A percentile compares a stretch with the other conserved stretches of the same genome.
Conservation (phyloP, 140 eudicot genomes). For the Senecio squalidus region DNA sequence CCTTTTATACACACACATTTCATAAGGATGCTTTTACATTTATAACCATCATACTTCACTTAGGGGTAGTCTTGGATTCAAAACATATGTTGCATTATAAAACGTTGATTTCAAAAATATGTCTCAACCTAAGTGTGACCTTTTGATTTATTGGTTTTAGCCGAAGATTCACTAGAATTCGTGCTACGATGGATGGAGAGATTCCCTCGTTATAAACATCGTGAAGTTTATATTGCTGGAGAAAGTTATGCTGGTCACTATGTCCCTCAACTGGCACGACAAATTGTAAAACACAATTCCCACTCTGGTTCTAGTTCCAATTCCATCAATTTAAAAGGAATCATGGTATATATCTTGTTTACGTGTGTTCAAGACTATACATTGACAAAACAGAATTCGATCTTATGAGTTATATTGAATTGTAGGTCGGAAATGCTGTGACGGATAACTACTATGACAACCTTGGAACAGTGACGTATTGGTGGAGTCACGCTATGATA, state of each 20-base stretch:
- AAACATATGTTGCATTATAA: too few species aligned
- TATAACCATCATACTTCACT: too few species aligned
- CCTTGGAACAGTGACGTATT: conserved; percentile 89
- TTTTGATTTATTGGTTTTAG: conserved; percentile 30
- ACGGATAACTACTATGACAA: conserved; percentile 95
- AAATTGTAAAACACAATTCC: conserved; percentile 48
- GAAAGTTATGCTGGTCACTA: conserved; percentile 99
- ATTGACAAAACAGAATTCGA: not conserved
- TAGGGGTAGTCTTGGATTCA: too few species aligned
- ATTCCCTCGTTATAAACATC: conserved; percentile 74
- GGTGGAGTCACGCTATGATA: conserved; percentile 99
- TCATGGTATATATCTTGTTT: conserved; percentile 63
- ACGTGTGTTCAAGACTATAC: not conserved
- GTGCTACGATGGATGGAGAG: conserved; percentile 83
- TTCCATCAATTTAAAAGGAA: conserved; percentile 69
- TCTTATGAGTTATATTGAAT: not conserved
- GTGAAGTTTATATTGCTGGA: conserved; percentile 71
- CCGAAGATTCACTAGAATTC: conserved; percentile 73
- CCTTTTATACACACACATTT: not conserved
- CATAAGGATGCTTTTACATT: not conserved
- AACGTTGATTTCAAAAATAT: too few species aligned
- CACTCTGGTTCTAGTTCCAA: conserved; percentile 34
- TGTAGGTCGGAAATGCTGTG: conserved; percentile 96
- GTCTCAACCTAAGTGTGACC: not conserved
- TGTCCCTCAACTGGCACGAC: conserved; percentile 88